Base-by-base conservation (phyloP, 75 land plant genomes). In the Cunninghamia lanceolata region DNA sequence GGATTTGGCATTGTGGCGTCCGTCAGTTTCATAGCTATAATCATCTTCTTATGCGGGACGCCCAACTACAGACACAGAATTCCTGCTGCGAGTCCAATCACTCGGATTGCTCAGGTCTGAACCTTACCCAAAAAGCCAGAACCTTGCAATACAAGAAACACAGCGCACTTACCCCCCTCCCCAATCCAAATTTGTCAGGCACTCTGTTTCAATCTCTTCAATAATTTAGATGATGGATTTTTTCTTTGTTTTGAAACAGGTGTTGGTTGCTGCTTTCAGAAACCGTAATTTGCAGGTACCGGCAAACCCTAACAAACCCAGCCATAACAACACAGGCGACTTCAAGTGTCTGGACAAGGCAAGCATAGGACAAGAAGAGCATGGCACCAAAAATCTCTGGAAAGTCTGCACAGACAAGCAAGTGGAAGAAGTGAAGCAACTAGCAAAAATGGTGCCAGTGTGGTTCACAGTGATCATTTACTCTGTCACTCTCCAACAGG, bases 351-450 rank as follows among this genome's bases (percentile, higher is more conserved):
- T 56, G 63, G 63, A 56, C 3, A 56, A 56, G 63, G 63, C 63
- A 56, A 5, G 6, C 63, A 56, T 56, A 19, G 25, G 25, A 56
- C 2, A 56, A 17, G 63, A 56, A 19, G 63, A 21, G 63, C 63
- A 17, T 19, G 25, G 4, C 0, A 56, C 7, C 63, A 89, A 82
- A 13, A 13, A 50, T 43, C 82, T 88, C 21, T 89, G 90, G 90
- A 88, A 30, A 21, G 81, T 87, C 15, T 82, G 85, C 40, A 76
- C 85, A 25, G 89, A 36, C 4, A 74, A 70, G 0, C 85, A 83
- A 8, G 90, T 89, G 45, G 90, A 89, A 54, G 90, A 89, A 77
- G 84, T 88, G 73, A 89, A 89, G 30, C 89, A 43, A 47, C n/a
- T 89, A 0, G 34, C 79, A 7, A 15, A 28, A 4, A 56, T 88